phyloP scores from a whole-genome alignment of 345 rosid genomes.

The Boechera stricta region DNA sequence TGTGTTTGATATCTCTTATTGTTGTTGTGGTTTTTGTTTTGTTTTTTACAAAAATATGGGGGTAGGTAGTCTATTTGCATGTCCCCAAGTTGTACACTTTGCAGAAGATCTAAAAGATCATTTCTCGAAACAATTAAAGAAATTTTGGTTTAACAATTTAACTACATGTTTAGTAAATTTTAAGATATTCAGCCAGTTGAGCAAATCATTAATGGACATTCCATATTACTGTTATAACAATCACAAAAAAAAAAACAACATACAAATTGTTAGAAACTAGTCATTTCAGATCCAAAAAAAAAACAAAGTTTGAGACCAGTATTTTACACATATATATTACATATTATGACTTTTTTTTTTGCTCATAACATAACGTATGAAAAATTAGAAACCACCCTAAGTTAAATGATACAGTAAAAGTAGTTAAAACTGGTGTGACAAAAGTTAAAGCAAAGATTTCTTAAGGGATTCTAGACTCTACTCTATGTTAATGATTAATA shows the following conservation, averaged over 20 bases:
- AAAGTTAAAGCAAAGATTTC: constrained; percentile 2
- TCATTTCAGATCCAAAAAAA: neutral
- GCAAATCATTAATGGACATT: neutral
- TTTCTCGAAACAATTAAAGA: neutral
- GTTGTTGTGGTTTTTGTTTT: neutral
- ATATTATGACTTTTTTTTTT: neutral
- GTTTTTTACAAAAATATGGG: neutral
- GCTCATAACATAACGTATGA: neutral
- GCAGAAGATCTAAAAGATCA: neutral
- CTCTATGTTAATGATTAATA: constrained; percentile 20
- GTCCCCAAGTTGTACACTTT: constrained; percentile 29
- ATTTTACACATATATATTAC: constrained; percentile 16
- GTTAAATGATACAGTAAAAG: constrained; percentile 9
- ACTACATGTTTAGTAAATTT: neutral
- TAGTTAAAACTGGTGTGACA: constrained; percentile 5
- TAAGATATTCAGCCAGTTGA: neutral
- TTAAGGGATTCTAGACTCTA: neutral
- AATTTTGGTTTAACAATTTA: neutral
- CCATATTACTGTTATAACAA: constrained; percentile 1
- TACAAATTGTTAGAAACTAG: neutral
- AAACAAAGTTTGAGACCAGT: neutral
- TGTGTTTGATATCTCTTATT: constrained; percentile 21
- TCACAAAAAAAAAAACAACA: neutral
- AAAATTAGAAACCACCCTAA: constrained; percentile 19
- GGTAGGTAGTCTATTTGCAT: neutral